Evolutionary conservation across 305 asterid genomes (phyloP), one percentile per base, ranked within the genome.

Genomic region (Fraxinus baroniana): DNA sequence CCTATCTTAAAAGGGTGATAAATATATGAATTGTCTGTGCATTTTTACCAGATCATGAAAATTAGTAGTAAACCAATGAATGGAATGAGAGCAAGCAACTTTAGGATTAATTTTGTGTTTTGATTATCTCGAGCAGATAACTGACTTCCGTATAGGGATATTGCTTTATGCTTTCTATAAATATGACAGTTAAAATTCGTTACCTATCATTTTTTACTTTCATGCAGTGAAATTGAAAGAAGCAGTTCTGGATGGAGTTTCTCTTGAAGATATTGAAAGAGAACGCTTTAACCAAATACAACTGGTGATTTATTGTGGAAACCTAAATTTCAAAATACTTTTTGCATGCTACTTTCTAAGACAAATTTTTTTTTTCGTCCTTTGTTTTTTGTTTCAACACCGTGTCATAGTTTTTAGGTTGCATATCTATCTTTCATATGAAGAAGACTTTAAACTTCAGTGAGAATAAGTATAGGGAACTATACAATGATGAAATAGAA

Each of bases 191-290:
- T 77, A 60, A 79, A 41, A 62, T 73, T 39, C 46, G 0, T 22
- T 22, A 36, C 8, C 7, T 68, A 74, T 77, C 52, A 3, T 7
- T 49, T 37, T 35, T 62, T 64, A 77, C 77, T 49, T 81, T 73
- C 22, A 17, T 89, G 85, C 94, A 91, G 97, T 91, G 73, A 88
- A 88, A 89, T 83, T 93, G 87, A 91, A 86, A 89, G 95, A 91
- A 86, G 95, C 97, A 77, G 89, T 88, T 83, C 81, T 92, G 37
- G 85, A 85, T 88, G 97, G 97, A 60, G 87, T 92, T 85, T 90
- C 95, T 55, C 94, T 93, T 68, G 93, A 92, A 46, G 91, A 88
- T 87, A 82, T 35, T 57, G 83, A 86, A 80, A 88, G 93, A 82
- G 91, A 91, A 49, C 85, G 83, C 78, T 93, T 93, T 77, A 91